Percentiles rank a stretch among this genome's conserved stretches.
phyloP scores from a whole-genome alignment of 2,329 filamentous ascomycete species.

The Penicillium sp. region DNA sequence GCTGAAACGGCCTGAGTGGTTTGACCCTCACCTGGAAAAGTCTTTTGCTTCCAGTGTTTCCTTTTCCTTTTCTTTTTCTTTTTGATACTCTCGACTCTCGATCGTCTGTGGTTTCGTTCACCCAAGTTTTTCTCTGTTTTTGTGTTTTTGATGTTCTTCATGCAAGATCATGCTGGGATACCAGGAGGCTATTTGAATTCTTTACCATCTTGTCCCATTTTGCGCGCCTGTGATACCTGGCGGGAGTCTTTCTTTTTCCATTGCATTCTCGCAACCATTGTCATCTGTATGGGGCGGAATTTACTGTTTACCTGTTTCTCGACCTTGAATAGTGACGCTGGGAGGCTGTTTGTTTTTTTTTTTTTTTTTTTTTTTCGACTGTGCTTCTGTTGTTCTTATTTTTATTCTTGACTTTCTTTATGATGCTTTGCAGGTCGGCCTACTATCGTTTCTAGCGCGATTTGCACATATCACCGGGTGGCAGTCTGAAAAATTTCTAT shows the following conservation, averaged over 20 bases:
- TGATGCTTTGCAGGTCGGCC: neutral
- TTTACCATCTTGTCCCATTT: neutral
- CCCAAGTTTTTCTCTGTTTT: neutral
- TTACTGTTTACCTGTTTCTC: neutral
- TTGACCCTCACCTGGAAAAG: too few relatives aligned
- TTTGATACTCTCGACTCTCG: neutral
- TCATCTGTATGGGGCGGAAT: neutral
- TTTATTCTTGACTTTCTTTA: neutral
- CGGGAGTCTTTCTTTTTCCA: neutral
- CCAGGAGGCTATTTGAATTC: neutral
- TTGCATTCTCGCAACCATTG: neutral
- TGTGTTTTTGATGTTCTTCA: neutral
- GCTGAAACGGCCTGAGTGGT: too few relatives aligned
- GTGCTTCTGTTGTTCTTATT: neutral
- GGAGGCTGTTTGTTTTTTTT: neutral
- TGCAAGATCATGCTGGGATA: neutral
- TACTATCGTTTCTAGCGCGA: neutral
- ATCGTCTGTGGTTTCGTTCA: neutral
- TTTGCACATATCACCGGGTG: neutral
- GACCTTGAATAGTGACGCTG: neutral
- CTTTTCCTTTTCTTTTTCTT: neutral
- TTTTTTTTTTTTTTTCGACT: neutral
- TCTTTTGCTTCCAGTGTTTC: neutral
- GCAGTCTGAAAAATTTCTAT: neutral
- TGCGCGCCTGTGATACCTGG: constrained; percentile 15